Percentiles rank a stretch among this genome's conserved stretches.
phyloP scores from a whole-genome alignment of 2,329 filamentous ascomycete genomes.

The Venturiaceae sp. region DNA sequence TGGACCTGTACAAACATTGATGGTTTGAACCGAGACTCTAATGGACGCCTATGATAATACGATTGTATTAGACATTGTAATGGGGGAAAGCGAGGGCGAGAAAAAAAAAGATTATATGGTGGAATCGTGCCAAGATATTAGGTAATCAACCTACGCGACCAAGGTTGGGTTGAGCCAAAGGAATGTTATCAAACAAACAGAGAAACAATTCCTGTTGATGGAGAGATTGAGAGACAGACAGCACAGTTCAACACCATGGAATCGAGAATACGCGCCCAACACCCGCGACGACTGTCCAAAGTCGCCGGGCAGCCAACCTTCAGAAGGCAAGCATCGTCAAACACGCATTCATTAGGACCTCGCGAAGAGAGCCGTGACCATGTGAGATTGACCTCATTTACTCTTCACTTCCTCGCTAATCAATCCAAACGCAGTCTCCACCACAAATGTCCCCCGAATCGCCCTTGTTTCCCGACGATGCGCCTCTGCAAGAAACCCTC shows the following conservation, averaged over 20 bases:
- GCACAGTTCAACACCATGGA: neutral
- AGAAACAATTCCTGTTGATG: neutral
- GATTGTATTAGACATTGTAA: slow-evolving; percentile 53
- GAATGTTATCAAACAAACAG: slow-evolving; percentile 24
- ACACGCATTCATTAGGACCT: neutral
- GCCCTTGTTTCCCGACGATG: slow-evolving; percentile 23
- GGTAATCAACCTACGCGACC: no score
- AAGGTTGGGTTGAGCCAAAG: no score
- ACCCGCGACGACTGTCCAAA: neutral
- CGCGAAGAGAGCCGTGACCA: slow-evolving; percentile 3
- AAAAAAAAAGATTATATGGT: no score
- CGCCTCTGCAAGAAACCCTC: slow-evolving; percentile 53
- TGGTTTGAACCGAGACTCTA: slow-evolving; percentile 98
- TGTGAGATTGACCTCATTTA: neutral
- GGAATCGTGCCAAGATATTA: no score
- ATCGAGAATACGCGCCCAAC: neutral
- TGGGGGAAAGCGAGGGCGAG: slow-evolving; percentile 18
- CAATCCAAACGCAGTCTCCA: neutral
- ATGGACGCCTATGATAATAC: slow-evolving; percentile 61
- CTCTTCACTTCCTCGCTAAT: neutral
- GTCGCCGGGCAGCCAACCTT: neutral
- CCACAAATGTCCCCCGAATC: neutral
- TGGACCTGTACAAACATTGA: slow-evolving; percentile 96
- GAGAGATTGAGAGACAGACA: neutral
- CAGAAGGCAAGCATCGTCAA: neutral